Evolutionary conservation across 1,284 basidiomycete genomes (phyloP).

Genomic region (Meira miltonrushii): DNA sequence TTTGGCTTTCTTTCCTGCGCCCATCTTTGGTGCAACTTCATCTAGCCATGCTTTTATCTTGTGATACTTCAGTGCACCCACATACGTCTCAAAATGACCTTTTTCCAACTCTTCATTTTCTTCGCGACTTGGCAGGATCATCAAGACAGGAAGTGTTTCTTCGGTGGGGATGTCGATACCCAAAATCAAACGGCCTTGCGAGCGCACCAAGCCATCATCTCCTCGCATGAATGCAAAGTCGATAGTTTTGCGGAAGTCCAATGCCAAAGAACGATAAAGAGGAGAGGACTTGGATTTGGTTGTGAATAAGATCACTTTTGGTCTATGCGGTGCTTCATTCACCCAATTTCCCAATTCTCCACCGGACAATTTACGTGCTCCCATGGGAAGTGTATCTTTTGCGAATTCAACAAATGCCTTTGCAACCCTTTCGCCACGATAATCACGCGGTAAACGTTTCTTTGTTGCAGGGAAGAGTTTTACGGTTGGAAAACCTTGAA

Average conservation of each 20-base stretch:
- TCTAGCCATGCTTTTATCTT: conserved; percentile 43
- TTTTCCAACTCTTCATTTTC: conserved; percentile 20
- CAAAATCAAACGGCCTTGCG: conserved; percentile 28
- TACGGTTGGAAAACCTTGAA: conserved; percentile 88
- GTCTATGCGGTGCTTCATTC: conserved; percentile 17
- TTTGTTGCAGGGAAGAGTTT: conserved; percentile 58
- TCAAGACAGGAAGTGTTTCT: conserved; percentile 33
- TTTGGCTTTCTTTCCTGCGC: conserved; percentile 8
- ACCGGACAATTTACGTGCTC: conserved; percentile 62
- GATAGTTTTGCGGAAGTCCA: conserved; percentile 43
- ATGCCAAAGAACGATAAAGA: conserved; percentile 46
- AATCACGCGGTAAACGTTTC: conserved; percentile 64
- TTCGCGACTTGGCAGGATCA: conserved; percentile 26
- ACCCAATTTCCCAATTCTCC: conserved; percentile 54
- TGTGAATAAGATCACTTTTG: conserved; percentile 47
- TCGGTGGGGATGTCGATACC: conserved; percentile 31
- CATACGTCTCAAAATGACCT: conserved; percentile 30
- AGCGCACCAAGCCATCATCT: conserved; percentile 29
- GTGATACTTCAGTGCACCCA: conserved; percentile 39
- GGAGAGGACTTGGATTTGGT: conserved; percentile 42
- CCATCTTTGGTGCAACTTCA: conserved; percentile 22
- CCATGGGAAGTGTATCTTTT: conserved; percentile 66
- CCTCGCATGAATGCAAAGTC: conserved; percentile 43
- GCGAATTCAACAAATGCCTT: conserved; percentile 73
- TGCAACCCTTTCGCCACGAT: conserved; percentile 69